Conservation (phyloP, 257 asterid species). For the Phtheirospermum japonicum region DNA sequence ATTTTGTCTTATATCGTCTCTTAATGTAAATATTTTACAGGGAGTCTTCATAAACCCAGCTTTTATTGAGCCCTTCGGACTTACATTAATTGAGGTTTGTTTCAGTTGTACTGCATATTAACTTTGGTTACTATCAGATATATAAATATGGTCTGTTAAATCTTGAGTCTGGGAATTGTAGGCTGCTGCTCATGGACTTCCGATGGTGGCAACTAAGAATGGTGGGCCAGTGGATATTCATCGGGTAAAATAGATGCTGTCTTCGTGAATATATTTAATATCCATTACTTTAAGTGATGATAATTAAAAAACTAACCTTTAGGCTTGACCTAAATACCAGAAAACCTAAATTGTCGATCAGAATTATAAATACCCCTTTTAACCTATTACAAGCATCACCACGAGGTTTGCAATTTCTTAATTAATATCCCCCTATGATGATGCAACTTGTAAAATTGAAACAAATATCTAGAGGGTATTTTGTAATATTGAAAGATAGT, state of each 20-base stretch:
- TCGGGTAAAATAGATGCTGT: slow-evolving; percentile 32
- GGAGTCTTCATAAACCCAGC: slow-evolving; percentile 56
- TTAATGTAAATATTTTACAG: slow-evolving; percentile 23
- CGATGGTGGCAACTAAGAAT: slow-evolving; percentile 51
- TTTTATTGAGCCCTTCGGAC: slow-evolving; percentile 51
- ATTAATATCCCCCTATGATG: no score
- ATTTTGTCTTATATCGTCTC: not conserved
- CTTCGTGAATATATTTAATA: not conserved
- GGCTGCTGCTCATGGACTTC: slow-evolving; percentile 59
- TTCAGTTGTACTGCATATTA: not conserved
- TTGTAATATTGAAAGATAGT: no score
- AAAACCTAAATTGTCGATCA: no score
- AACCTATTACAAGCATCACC: no score
- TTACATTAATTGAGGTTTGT: slow-evolving; percentile 50
- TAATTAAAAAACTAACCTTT: no score
- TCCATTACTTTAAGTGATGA: no score
- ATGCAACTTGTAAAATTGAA: no score
- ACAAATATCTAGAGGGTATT: no score
- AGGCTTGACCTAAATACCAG: no score
- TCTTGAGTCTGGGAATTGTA: slow-evolving; percentile 17
- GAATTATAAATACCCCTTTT: no score
- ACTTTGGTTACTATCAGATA: not conserved
- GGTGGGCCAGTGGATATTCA: slow-evolving; percentile 60
- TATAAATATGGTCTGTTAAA: not conserved
- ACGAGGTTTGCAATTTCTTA: no score